These are phyloP conservation scores for Phytophthora sojae DNA, from an alignment of 352 stramenopile genomes.

Conservation along the genomic window DNA sequence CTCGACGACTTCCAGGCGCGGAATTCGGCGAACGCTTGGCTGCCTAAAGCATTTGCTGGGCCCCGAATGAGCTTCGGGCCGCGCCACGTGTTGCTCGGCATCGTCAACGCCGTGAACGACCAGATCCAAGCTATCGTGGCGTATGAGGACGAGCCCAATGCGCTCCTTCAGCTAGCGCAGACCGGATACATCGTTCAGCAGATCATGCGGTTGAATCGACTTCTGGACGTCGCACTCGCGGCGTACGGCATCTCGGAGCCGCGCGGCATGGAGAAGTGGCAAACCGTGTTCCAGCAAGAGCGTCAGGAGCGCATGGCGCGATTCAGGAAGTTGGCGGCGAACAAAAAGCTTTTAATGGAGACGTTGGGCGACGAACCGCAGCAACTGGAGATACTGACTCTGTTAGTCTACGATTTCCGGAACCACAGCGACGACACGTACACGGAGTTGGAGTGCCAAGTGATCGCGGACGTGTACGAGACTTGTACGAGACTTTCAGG, in stretches of 20 bases:
- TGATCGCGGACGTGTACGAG: conserved; percentile 34
- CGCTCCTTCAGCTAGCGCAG: conserved; percentile 33
- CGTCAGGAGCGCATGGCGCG: conserved; percentile 28
- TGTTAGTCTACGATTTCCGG: conserved; percentile 37
- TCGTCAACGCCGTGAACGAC: conserved; percentile 28
- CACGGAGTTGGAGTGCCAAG: conserved; percentile 29
- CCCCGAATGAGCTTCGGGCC: conserved; percentile 20
- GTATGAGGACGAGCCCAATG: conserved; percentile 30
- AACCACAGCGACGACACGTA: conserved; percentile 29
- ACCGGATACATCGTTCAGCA: conserved; percentile 35
- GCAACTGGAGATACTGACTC: conserved; percentile 36
- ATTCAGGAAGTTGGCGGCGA: conserved; percentile 25
- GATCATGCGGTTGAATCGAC: conserved; percentile 29
- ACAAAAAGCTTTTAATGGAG: conserved; percentile 17
- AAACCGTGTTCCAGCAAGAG: conserved; percentile 34
- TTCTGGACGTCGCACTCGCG: conserved; percentile 30
- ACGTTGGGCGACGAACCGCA: conserved; percentile 34
- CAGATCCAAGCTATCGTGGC: conserved; percentile 24
- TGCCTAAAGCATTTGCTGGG: conserved; percentile 14
- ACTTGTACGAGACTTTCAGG: conserved; percentile 24
- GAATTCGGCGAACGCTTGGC: conserved; percentile 21
- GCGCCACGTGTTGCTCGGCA: conserved; percentile 23
- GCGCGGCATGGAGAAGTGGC: conserved; percentile 19
- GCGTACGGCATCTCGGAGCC: conserved; percentile 29
- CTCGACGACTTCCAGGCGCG: conserved; percentile 23